Evolutionary conservation across 2,329 filamentous ascomycete species (phyloP).

Genomic region (Verruconis gallopava): DNA sequence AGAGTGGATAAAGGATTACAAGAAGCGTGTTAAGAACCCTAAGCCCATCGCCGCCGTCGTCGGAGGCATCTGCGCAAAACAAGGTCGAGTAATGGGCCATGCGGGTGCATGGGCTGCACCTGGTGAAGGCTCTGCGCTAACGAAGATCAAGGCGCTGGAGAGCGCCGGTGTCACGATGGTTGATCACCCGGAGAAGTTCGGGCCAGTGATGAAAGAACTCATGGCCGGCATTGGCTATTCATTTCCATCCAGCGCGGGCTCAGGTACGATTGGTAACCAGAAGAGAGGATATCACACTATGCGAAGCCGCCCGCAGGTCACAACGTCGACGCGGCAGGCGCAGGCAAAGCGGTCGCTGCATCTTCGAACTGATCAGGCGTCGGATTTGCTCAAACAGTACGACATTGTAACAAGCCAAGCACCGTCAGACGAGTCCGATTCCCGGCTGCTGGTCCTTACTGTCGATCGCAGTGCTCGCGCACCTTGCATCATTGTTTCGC

Average conservation of each 20-base stretch:
- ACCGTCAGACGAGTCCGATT: conserved; percentile 19
- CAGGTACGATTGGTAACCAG: conserved; percentile 28
- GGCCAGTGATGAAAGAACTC: conserved; percentile 50
- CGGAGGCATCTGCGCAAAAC: conserved; percentile 50
- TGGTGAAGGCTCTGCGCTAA: conserved; percentile 49
- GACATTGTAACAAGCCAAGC: conserved; percentile 33
- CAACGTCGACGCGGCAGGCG: not conserved
- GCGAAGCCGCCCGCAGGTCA: conserved; percentile 12
- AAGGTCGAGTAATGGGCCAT: conserved; percentile 62
- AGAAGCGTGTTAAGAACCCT: conserved; percentile 40
- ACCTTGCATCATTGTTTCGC: conserved; percentile 52
- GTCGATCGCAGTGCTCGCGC: conserved; percentile 49
- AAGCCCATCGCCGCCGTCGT: conserved; percentile 65
- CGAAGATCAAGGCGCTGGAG: conserved; percentile 56
- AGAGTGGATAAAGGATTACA: conserved; percentile 58
- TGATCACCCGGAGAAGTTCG: conserved; percentile 64
- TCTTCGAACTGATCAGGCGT: conserved; percentile 40
- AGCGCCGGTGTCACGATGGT: conserved; percentile 56
- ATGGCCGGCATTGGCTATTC: conserved; percentile 28
- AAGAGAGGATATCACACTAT: conserved; percentile 35
- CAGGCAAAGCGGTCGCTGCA: conserved; percentile 40
- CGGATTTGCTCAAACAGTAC: conserved; percentile 42
- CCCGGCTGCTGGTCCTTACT: conserved; percentile 47
- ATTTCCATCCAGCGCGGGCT: conserved; percentile 15
- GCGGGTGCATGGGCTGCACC: conserved; percentile 59